These are phyloP conservation scores for Tolypocladium tundrense DNA, from an alignment of 2,329 filamentous ascomycete species.

Conservation along the genomic window DNA sequence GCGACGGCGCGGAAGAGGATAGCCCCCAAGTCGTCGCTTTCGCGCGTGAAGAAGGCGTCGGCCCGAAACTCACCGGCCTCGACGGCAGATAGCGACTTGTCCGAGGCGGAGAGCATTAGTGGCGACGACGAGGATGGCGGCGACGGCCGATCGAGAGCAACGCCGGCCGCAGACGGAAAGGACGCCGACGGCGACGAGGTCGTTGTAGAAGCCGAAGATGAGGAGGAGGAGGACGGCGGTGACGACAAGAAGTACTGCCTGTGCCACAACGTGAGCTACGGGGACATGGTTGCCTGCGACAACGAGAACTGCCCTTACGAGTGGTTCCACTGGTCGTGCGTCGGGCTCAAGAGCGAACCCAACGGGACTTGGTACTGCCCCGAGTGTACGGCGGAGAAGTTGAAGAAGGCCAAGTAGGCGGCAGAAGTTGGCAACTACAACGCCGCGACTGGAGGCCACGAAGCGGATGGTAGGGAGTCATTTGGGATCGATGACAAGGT, in stretches of 20 bases:
- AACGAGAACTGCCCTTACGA: constrained; percentile 72
- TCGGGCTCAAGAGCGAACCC: constrained; percentile 57
- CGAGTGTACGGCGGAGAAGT: constrained; percentile 40
- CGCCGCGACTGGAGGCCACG: neutral
- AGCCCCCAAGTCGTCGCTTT: constrained; percentile 48
- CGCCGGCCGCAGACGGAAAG: constrained; percentile 22
- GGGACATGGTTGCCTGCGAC: constrained; percentile 84
- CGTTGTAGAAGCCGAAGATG: constrained; percentile 42
- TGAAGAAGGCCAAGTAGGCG: constrained; percentile 26
- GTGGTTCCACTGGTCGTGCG: constrained; percentile 80
- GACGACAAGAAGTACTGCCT: constrained; percentile 76
- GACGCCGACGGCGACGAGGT: constrained; percentile 40
- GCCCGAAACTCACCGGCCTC: constrained; percentile 53
- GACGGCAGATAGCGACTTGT: constrained; percentile 54
- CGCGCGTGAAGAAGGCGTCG: constrained; percentile 48
- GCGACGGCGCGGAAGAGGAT: constrained; percentile 36
- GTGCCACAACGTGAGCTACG: constrained; percentile 74
- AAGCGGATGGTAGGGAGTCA: neutral
- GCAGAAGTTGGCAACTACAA: neutral
- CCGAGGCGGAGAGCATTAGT: constrained; percentile 49
- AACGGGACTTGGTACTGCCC: constrained; percentile 61
- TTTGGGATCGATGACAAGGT: neutral
- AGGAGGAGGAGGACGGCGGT: constrained; percentile 58
- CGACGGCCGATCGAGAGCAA: constrained; percentile 21
- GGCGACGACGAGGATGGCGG: constrained; percentile 37